Evolutionary conservation across 495 filamentous ascomycete genomes (phyloP).

Genomic region (Aspergillus sclerotiicarbonarius): DNA sequence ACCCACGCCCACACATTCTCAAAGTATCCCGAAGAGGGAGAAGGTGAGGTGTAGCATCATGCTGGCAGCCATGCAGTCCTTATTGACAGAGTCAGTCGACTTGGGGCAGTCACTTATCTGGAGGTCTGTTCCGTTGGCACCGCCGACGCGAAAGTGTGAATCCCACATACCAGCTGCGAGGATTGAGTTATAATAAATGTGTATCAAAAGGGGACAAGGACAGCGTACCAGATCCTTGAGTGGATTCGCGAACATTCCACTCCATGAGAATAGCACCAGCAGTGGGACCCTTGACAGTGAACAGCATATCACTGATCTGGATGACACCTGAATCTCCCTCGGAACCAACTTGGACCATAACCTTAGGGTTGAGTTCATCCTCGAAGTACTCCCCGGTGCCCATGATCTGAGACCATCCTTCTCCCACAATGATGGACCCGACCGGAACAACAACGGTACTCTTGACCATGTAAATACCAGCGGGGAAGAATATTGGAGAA

Average conservation of each 20-base stretch:
- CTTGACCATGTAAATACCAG: slow-evolving; percentile 53
- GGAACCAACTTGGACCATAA: slow-evolving; percentile 54
- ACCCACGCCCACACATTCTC: slow-evolving; percentile 64
- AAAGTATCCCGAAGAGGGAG: slow-evolving; percentile 44
- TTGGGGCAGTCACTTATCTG: not conserved
- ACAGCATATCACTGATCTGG: slow-evolving; percentile 53
- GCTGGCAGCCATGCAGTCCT: slow-evolving; percentile 52
- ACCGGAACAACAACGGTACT: slow-evolving; percentile 51
- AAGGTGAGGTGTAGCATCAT: slow-evolving; percentile 56
- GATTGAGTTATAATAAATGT: too few relatives aligned
- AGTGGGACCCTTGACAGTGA: slow-evolving; percentile 59
- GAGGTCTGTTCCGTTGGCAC: not conserved
- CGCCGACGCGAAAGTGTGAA: slow-evolving; percentile 5
- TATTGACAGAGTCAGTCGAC: slow-evolving; percentile 17
- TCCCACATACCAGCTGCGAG: slow-evolving; percentile 7
- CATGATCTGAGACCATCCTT: slow-evolving; percentile 45
- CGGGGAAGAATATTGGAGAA: slow-evolving; percentile 53
- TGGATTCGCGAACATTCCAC: slow-evolving; percentile 66
- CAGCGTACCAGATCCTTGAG: slow-evolving; percentile 60
- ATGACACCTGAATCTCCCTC: slow-evolving; percentile 47
- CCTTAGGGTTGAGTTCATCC: slow-evolving; percentile 44
- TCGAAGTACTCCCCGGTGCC: slow-evolving; percentile 47
- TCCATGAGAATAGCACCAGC: slow-evolving; percentile 78
- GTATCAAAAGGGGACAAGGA: too few relatives aligned
- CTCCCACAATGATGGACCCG: slow-evolving; percentile 48